Evolutionary conservation across 495 filamentous ascomycete species (phyloP), one percentile per base, ranked within the genome.

Genomic region (Hypoxylon perforatum): DNA sequence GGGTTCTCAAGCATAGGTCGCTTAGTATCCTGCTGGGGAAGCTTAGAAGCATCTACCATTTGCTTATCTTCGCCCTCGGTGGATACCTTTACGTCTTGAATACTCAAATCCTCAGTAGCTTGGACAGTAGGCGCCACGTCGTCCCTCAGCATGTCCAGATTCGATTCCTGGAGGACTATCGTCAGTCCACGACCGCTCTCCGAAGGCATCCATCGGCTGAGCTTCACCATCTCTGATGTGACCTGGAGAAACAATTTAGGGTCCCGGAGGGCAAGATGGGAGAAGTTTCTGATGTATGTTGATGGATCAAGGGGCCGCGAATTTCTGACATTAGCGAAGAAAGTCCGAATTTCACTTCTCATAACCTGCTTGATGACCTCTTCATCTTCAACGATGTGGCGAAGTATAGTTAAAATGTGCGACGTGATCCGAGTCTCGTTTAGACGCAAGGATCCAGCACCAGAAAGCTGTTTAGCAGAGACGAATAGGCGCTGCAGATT

Each of bases 331-430:
- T 96, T 90, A n/a, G 50, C 39, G 6, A 73, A 46, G 71, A 84
- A 89, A 17, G 87, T 76, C 55, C 89, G 86, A 69, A 99, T 97
- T 69, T 98, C 95, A 36, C 90, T 90, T 54, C 90, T 84, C 92
- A 99, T 97, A 70, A 97, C 88, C 69, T 97, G 91, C 50, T 91
- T 92, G 36, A 97, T 84, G 0, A 90, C 94, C 47, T 92, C 87
- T 53, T 95, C 93, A 69, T 99, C 96, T 77, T 99, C 95, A 38
- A 97, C 85, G 14, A 98, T 90, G 72, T 99, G 95, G 19, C 96
- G 88, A 47, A 99, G 80, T 46, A 98, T 88, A 19, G 96, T 79
- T 86, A 98, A 90, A 55, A 98, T 88, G 67, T 81, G 75, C 38
- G 81, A 77, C 4, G 78, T 70, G 47, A 83, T 80, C 47, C 73